Conservation (phyloP, 2,329 filamentous ascomycete genomes). For the Xylaria sp. region DNA sequence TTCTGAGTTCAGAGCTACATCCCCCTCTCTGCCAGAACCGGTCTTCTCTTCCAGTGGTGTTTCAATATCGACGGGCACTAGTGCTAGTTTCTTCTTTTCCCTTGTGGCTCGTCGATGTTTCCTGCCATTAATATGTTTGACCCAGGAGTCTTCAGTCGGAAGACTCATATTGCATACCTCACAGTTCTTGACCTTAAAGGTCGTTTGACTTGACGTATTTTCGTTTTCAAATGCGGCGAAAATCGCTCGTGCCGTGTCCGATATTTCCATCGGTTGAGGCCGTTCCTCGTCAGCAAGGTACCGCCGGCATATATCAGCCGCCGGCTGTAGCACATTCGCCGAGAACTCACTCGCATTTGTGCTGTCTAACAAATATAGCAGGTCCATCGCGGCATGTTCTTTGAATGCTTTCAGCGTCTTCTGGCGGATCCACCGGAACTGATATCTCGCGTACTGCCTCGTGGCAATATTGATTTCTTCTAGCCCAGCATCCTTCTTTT, state of each 20-base stretch:
- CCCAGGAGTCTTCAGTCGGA: constrained; percentile 65
- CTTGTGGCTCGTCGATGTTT: constrained; percentile 51
- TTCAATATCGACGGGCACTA: constrained; percentile 41
- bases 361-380: constrained; percentile 83
- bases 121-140: constrained; percentile 58
- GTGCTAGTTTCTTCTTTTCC: constrained; percentile 44
- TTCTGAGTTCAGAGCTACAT: background rate
- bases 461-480: constrained; percentile 85
- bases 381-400: constrained; percentile 62
- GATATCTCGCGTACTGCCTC: constrained; percentile 85
- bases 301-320: constrained; percentile 66
- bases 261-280: constrained; percentile 61
- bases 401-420: constrained; percentile 79
- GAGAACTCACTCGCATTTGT: constrained; percentile 73
- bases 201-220: constrained; percentile 60
- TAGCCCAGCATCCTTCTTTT: constrained; percentile 68
- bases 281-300: constrained; percentile 71
- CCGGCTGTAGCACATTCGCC: constrained; percentile 71
- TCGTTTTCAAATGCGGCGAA: constrained; percentile 69
- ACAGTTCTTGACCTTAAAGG: constrained; percentile 65
- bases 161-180: constrained; percentile 75
- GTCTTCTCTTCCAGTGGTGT: background rate
- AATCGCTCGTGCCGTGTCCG: constrained; percentile 60
- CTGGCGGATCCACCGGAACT: constrained; percentile 85
- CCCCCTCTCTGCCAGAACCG: background rate